Evolutionary conservation across 1,284 basidiomycete genomes (phyloP), one percentile per base, ranked within the genome.

Genomic region (Rhodotorula sp.): DNA sequence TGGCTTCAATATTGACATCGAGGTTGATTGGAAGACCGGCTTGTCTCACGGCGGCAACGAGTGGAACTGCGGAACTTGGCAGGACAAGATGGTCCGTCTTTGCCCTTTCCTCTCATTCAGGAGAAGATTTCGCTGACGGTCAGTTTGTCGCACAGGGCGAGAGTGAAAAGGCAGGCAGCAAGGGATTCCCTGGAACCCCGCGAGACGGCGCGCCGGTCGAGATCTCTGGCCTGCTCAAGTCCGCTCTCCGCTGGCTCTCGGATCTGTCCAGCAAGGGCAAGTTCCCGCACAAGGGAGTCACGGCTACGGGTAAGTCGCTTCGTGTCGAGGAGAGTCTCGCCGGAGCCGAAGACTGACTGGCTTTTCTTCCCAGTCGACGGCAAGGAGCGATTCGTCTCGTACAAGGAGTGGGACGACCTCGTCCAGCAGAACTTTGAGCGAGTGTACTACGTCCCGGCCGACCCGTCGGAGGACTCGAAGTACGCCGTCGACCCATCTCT

Each of bases 191-290:
- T 8, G 95, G 93, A 19, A 95, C 95, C 0, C 94, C 95, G 3
- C 86, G 95, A 75, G 95, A 99, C 80, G 95, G 95, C 23, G 92
- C 95, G 0, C 94, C 95, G 0, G 85, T 99, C 49, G 95, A 99
- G 83, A 97, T 99, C 73, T 95, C 90, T 1, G 95, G 95, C 19
- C 82, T 99, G 70, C 81, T 95, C 75, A 95, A 95, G 85, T 95
- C 93, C 80, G 92, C 95, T 0, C 81, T 99, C 77, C 86, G 90
- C 50, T 99, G 95, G 95, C 81, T 98, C 69, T 87, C 86, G 74
- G 83, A 85, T 62, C 82, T 99, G 55, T 87, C 87, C 21, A 81
- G 77, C 15, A 81, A 85, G 69, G 89, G 89, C 60, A 85, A 87
- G 74, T 95, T 95, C 85, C 92, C 92, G 3, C 95, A 92, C 85